These are phyloP conservation scores for Melanogaster broomeanus DNA, from an alignment of 768 basidiomycete species.

Conservation along the genomic window DNA sequence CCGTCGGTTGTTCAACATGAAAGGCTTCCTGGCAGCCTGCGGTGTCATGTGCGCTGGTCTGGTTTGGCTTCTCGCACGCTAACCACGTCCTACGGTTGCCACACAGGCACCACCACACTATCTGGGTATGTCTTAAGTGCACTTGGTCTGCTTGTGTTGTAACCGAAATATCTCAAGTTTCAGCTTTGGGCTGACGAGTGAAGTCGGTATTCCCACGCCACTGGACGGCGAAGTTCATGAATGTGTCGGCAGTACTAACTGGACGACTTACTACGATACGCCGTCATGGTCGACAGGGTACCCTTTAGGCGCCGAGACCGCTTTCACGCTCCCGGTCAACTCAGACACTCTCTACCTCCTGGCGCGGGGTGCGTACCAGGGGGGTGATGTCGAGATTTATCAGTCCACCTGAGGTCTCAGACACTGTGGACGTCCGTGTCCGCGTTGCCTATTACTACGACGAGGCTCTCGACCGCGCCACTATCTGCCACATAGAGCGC, in stretches of 20 bases:
- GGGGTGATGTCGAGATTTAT: constrained; percentile 28
- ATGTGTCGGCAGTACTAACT: constrained; percentile 20
- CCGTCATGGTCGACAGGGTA: constrained; percentile 23
- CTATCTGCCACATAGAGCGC: constrained; percentile 33
- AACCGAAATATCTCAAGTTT: background rate
- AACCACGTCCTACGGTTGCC: constrained; percentile 1
- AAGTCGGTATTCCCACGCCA: background rate
- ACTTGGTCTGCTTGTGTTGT: background rate
- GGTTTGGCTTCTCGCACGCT: constrained; percentile 11
- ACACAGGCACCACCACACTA: background rate
- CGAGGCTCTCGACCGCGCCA: constrained; percentile 19
- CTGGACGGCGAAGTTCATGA: constrained; percentile 3
- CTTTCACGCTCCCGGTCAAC: constrained; percentile 31
- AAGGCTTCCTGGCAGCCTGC: constrained; percentile 7
- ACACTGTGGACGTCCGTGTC: constrained; percentile 31
- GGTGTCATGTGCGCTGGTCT: constrained; percentile 10
- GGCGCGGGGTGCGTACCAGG: constrained; percentile 29
- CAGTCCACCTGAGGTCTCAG: constrained; percentile 29
- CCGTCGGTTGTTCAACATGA: constrained; percentile 8
- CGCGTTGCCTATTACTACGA: constrained; percentile 23
- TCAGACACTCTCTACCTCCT: constrained; percentile 32
- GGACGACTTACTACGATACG: constrained; percentile 24
- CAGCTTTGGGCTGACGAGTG: constrained; percentile 9
- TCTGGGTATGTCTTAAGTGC: constrained; percentile 7
- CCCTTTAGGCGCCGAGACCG: constrained; percentile 26